Percentiles rank a stretch among this genome's conserved stretches.
These are phyloP conservation scores for Coemansia sp. DNA, from an alignment of 192 early-diverging fungal genomes.

Conservation along the genomic window DNA sequence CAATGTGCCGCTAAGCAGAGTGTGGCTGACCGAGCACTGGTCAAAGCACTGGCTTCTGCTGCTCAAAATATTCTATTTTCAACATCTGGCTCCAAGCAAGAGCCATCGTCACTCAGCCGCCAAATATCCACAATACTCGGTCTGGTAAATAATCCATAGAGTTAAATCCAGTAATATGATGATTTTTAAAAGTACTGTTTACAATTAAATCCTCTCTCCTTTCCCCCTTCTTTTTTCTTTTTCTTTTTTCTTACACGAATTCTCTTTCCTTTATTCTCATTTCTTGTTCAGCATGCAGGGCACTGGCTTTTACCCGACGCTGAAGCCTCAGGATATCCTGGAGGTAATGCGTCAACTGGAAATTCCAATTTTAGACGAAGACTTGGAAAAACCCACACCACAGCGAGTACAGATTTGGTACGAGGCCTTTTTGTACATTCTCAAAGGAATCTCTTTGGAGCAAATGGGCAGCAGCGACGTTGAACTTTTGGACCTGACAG, in stretches of 20 bases:
- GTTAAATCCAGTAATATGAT: neutral
- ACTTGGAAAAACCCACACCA: slow-evolving; percentile 71
- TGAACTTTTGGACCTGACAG: slow-evolving; percentile 41
- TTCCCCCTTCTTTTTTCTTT: neutral
- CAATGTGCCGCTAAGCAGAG: neutral
- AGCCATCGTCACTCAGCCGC: neutral
- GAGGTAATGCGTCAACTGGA: slow-evolving; percentile 77
- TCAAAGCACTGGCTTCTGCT: neutral
- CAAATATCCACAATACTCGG: neutral
- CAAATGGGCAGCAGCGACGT: slow-evolving; percentile 44
- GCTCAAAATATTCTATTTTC: neutral
- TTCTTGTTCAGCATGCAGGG: slow-evolving; percentile 29
- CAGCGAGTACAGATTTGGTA: slow-evolving; percentile 71
- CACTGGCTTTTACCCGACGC: slow-evolving; percentile 64
- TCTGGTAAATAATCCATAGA: neutral
- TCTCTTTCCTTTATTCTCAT: neutral
- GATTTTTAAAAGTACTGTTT: neutral
- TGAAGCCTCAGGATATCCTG: slow-evolving; percentile 74
- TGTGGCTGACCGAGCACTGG: neutral
- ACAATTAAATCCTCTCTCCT: neutral
- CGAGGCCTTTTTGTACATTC: slow-evolving; percentile 70
- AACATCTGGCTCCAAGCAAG: no score
- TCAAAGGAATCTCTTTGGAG: slow-evolving; percentile 67
- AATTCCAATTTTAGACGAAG: slow-evolving; percentile 71
- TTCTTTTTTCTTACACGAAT: neutral